phyloP scores from a whole-genome alignment of 169 alveolate genomes.

The Eimeria brunetti region DNA sequence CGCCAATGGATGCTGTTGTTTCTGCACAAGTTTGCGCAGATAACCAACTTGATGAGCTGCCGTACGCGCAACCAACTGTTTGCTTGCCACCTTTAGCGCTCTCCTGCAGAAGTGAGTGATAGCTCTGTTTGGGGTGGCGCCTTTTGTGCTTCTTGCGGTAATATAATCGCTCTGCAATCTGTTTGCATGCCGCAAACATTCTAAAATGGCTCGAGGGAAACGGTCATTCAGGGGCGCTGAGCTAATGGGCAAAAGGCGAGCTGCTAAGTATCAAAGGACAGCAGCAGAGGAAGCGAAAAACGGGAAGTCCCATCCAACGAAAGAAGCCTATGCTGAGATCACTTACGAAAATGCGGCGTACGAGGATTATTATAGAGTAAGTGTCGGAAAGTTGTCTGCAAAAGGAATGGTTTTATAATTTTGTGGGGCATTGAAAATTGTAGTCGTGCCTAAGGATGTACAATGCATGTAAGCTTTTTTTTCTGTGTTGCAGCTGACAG shows the following conservation, averaged over 20 bases:
- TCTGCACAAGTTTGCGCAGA: neutral
- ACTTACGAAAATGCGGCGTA: slow-evolving; percentile 74
- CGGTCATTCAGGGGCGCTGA: slow-evolving; percentile 69
- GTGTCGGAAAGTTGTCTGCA: neutral
- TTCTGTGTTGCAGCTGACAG: neutral
- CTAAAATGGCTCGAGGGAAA: slow-evolving; percentile 66
- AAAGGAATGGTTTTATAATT: neutral
- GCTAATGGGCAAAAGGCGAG: slow-evolving; percentile 62
- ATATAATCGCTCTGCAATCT: neutral
- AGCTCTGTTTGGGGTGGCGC: neutral
- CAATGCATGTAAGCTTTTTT: neutral
- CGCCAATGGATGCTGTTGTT: neutral
- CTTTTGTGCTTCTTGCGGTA: neutral
- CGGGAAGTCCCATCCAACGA: neutral
- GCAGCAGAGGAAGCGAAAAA: neutral
- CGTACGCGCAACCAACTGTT: neutral
- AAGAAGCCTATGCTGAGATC: slow-evolving; percentile 27
- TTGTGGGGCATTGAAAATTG: neutral
- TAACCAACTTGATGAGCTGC: neutral
- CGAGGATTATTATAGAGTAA: slow-evolving; percentile 69
- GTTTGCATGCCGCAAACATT: neutral
- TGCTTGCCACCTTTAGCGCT: neutral
- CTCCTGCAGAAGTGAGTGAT: neutral
- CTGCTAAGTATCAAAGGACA: slow-evolving; percentile 52
- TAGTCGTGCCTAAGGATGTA: neutral